Evolutionary conservation across 2,329 filamentous ascomycete genomes (phyloP), one percentile per base, ranked within the genome.

Genomic region (Hypoxylon sp.): DNA sequence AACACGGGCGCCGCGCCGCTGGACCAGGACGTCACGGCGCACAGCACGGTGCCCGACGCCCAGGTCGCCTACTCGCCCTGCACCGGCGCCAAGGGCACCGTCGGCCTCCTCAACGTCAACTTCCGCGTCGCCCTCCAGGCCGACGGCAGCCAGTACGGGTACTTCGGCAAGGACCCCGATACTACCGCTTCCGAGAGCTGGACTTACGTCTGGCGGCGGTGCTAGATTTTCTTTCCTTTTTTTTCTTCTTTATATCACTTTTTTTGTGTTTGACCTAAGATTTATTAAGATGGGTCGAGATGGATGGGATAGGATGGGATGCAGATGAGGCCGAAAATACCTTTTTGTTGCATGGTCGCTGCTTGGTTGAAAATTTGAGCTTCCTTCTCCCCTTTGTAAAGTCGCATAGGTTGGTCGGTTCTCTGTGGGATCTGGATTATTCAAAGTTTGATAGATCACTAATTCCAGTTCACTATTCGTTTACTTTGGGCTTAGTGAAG

Each of bases 51-150:
- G 40, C 69, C 70, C 7, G 71, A 70, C 16, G 56, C 26, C 52
- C 59, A 55, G 42, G 70, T 75, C 49, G 75, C 74, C 11, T 80
- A 78, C 77, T 79, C 78, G 20, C 71, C 73, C 9, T 80, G 79
- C 73, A 75, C 73, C 7, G 66, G 63, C 52, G 49, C 69, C 44
- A 69, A 72, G 51, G 78, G 78, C 33, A 72, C 70, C 68, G 73
- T 78, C 33, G 79, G 78, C 20, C 75, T 79, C 50, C 71, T 80
- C 40, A 80, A 80, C 68, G 75, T 80, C 75, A 80, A 80, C 72
- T 80, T 80, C 73, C 75, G 79, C 61, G 75, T 77, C 51, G 77
- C 75, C 3, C 73, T 81, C 16, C 71, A 59, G 28, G 76, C 76
- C 22, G 73, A 73, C 45, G 75, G 71, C 33, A 48, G 66, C 24